Base-by-base conservation (phyloP, 2,329 filamentous ascomycete genomes). In the Botrytis aclada region DNA sequence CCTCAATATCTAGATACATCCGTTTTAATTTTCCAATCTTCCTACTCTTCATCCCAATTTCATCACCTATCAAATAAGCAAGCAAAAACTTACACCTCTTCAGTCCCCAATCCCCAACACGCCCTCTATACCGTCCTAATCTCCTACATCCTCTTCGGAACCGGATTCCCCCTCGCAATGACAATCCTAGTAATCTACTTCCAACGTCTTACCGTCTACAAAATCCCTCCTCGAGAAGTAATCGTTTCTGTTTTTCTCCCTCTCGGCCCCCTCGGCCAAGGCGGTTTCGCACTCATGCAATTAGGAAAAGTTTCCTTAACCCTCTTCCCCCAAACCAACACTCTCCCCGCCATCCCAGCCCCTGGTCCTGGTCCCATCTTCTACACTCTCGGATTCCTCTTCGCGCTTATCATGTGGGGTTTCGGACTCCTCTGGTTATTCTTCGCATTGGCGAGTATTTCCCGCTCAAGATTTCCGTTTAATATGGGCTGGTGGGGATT, bases 171-270 rank as follows among this genome's bases (percentile, higher is more conserved):
- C 0, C 81, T 93, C 69, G 87, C 90, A 2, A 86, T 90, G 80
- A 85, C 86, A 60, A 86, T 92, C 32, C 82, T 93, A 39, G 88
- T 88, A 18, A 86, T 93, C 54, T 93, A 93, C 81, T 92, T 92
- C 78, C 88, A 91, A 74, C 88, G 91, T 18, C 84, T 93, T 16
- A 89, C 88, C 6, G 80, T 93, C 4, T 87, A 93, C 81, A 88
- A 89, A 56, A 84, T 93, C 22, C 90, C 90, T 0, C 87, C 89
- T 1, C 85, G 87, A 66, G 91, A 92, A 78, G 87, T 89, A 72
- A 89, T 93, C 61, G 89, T 92, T 16, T 90, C 88, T 3, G 87
- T 89, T 10, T 91, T 93, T 76, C 82, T 93, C 0, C 90, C 91
- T 0, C 83, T 93, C 0, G 90, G 91, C 0, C 90, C 90, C 0